Percentiles rank a stretch among this genome's conserved stretches.
phyloP scores from a whole-genome alignment of 768 basidiomycete species.

The Mycena latifolia region DNA sequence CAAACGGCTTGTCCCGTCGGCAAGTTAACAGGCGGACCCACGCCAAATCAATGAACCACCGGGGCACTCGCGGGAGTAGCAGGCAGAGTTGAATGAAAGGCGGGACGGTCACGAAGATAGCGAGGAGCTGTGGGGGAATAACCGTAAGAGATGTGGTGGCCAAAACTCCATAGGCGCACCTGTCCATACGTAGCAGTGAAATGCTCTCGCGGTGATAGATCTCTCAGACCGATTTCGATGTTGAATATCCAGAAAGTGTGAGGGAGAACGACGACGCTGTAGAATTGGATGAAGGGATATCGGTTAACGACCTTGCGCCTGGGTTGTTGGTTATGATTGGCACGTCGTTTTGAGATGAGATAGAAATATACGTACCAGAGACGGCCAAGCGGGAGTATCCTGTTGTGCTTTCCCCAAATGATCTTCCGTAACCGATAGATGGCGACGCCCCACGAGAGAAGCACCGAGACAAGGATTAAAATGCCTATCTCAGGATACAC shows the following conservation, averaged over 20 bases:
- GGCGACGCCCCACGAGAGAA: background rate
- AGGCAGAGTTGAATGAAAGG: conserved; percentile 20
- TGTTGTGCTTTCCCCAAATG: conserved; percentile 4
- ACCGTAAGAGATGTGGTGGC: too few species aligned
- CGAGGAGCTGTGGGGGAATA: conserved; percentile 16
- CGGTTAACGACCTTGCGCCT: background rate
- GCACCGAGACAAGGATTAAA: background rate
- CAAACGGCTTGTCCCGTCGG: background rate
- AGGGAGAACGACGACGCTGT: background rate
- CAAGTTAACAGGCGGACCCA: conserved; percentile 25
- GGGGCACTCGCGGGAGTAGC: conserved; percentile 9
- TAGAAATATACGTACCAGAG: too few species aligned
- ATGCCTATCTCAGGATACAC: background rate
- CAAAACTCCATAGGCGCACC: background rate
- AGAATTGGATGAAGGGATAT: background rate
- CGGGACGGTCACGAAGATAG: conserved; percentile 34
- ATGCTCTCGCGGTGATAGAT: too few species aligned
- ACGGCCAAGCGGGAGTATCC: background rate
- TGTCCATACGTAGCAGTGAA: conserved; percentile 30
- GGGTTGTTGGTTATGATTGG: too few species aligned
- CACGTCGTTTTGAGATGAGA: too few species aligned
- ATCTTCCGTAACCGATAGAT: conserved; percentile 1
- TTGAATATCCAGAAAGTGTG: background rate
- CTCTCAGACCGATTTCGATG: background rate
- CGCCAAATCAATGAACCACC: conserved; percentile 28